phyloP scores from a whole-genome alignment of 352 stramenopile species.

The Phytophthora pinifolia region DNA sequence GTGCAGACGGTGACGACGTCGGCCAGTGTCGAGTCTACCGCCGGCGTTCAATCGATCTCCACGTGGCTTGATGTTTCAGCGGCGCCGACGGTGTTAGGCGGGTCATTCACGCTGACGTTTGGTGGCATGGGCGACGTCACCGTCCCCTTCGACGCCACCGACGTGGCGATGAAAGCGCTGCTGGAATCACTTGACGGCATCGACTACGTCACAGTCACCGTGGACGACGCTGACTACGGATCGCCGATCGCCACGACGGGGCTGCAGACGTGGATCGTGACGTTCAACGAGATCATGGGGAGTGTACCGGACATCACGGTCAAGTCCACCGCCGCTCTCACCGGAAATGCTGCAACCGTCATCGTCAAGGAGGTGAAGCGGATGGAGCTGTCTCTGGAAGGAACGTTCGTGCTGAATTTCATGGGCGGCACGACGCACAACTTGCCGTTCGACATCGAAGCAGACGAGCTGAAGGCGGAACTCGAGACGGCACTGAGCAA shows the following conservation, averaged over 20 bases:
- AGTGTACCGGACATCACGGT: conserved; percentile 85
- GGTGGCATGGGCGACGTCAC: conserved; percentile 44
- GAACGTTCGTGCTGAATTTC: conserved; percentile 94
- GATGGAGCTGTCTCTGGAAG: conserved; percentile 83
- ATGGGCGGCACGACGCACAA: conserved; percentile 90
- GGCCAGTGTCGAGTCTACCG: conserved; percentile 86
- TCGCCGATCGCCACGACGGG: conserved; percentile 22
- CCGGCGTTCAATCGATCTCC: conserved; percentile 89
- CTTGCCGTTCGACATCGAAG: conserved; percentile 90
- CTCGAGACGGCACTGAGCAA: conserved; percentile 67
- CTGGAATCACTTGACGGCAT: conserved; percentile 79
- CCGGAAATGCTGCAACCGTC: conserved; percentile 56
- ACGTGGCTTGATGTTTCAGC: conserved; percentile 64
- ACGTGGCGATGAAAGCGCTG: conserved; percentile 47
- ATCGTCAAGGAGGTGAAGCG: conserved; percentile 65
- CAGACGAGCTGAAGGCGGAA: conserved; percentile 77
- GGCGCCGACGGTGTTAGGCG: conserved; percentile 37
- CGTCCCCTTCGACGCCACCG: conserved; percentile 41
- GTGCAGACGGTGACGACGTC: conserved; percentile 94
- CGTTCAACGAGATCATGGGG: conserved; percentile 93
- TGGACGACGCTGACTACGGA: conserved; percentile 53
- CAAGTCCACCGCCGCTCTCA: conserved; percentile 46
- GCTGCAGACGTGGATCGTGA: conserved; percentile 82
- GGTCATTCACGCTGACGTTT: conserved; percentile 72
- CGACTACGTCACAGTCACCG: conserved; percentile 68